Percentiles rank a stretch among this genome's conserved stretches.
phyloP scores from a whole-genome alignment of 805 yeast genomes.

The Saccharomycopsis sp. region DNA sequence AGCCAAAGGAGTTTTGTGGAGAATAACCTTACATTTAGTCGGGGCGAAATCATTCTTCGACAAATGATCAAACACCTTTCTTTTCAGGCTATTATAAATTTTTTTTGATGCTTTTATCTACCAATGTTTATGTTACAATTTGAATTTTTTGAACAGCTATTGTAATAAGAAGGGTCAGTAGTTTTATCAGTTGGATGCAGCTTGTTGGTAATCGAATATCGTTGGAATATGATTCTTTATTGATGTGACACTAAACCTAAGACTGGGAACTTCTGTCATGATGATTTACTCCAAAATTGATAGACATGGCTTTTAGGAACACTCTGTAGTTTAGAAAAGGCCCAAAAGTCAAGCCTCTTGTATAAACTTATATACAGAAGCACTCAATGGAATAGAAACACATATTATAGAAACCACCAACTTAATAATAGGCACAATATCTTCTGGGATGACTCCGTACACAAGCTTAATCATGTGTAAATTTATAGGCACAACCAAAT shows the following conservation, averaged over 20 bases:
- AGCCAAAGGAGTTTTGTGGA: slow-evolving; percentile 21
- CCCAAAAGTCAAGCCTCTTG: neutral
- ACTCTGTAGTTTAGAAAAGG: no score
- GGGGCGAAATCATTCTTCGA: neutral
- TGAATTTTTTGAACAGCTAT: no score
- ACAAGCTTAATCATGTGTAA: slow-evolving; percentile 11
- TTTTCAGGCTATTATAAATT: no score
- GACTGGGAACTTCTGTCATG: no score
- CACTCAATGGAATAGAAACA: slow-evolving; percentile 7
- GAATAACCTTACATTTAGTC: neutral
- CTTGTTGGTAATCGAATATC: no score
- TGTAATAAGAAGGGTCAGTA: neutral
- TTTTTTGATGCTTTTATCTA: no score
- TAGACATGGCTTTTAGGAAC: no score
- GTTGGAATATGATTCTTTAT: no score
- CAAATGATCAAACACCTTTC: no score
- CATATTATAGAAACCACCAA: slow-evolving; percentile 6
- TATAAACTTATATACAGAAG: neutral
- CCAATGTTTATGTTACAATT: no score
- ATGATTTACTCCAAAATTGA: no score
- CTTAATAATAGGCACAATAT: slow-evolving; percentile 10
- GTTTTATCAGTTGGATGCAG: neutral
- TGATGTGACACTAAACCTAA: no score
- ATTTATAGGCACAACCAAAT: slow-evolving; percentile 14
- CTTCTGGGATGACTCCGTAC: slow-evolving; percentile 12